Evolutionary conservation across 2,329 filamentous ascomycete genomes (phyloP).

Genomic region (Emergomyces pasteurianus): DNA sequence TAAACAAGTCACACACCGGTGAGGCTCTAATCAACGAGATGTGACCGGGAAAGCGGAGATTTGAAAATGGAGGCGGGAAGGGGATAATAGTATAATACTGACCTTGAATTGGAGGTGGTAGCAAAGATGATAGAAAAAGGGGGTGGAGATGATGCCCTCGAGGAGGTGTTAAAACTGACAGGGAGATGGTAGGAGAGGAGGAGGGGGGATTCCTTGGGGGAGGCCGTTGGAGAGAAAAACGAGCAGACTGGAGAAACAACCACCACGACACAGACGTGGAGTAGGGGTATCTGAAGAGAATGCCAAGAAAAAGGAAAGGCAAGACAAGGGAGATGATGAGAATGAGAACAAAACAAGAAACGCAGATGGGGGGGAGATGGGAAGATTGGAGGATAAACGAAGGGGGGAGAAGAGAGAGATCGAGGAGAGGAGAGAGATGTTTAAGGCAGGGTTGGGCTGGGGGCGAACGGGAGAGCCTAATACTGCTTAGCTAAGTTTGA

Average conservation of each 20-base stretch:
- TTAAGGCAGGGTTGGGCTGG: background rate
- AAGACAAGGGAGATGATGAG: background rate
- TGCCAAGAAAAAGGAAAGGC: background rate
- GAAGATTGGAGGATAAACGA: background rate
- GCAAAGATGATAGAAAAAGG: background rate
- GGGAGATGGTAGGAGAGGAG: background rate
- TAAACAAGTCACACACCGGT: background rate
- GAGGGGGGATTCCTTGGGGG: background rate
- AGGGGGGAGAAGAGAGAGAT: background rate
- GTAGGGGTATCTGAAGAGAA: conserved; percentile 1
- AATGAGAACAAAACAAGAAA: background rate
- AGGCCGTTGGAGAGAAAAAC: background rate
- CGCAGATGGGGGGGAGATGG: background rate
- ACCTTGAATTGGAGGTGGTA: background rate
- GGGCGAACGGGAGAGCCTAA: background rate
- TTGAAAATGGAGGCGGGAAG: background rate
- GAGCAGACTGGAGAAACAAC: background rate
- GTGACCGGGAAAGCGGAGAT: background rate
- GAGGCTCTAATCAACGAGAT: background rate
- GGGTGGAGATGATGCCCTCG: background rate
- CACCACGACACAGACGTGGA: conserved; percentile 3
- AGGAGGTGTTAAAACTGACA: background rate
- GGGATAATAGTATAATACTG: background rate
- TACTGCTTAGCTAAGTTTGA: background rate
- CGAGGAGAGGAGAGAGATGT: background rate